phyloP scores from a whole-genome alignment of 768 basidiomycete genomes.

The Tremella fuciformis region DNA sequence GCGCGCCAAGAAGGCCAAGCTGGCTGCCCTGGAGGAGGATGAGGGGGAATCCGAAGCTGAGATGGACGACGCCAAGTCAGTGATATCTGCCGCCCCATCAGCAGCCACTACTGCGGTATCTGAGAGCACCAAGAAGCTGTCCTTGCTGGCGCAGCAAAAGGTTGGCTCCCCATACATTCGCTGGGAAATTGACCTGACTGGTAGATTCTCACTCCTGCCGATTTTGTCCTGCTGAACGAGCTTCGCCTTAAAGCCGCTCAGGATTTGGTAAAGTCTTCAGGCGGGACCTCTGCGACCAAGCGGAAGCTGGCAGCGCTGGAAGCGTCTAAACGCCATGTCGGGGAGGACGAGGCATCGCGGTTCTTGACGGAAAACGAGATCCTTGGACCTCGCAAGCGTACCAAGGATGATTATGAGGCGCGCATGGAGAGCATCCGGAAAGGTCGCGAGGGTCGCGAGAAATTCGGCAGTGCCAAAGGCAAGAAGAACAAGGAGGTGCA shows the following conservation, averaged over 20 bases:
- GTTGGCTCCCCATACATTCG: slow-evolving; percentile 14
- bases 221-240: slow-evolving; percentile 87
- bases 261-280: slow-evolving; percentile 66
- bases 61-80: slow-evolving; percentile 47
- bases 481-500: slow-evolving; percentile 80
- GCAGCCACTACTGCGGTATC: slow-evolving; percentile 41
- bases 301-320: slow-evolving; percentile 82
- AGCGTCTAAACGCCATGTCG: slow-evolving; percentile 61
- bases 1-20: slow-evolving; percentile 27
- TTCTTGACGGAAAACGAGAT: slow-evolving; percentile 91
- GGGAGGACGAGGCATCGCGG: slow-evolving; percentile 56
- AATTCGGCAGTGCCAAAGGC: slow-evolving; percentile 85
- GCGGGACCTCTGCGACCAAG: slow-evolving; percentile 69
- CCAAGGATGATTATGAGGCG: slow-evolving; percentile 88
- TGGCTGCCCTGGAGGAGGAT: slow-evolving; percentile 16
- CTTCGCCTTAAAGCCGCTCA: slow-evolving; percentile 75
- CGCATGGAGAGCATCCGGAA: slow-evolving; percentile 86
- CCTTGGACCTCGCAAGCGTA: slow-evolving; percentile 87
- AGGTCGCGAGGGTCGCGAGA: slow-evolving; percentile 90
- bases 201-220: slow-evolving; percentile 94
- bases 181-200: slow-evolving; percentile 11
- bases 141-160: slow-evolving; percentile 50
- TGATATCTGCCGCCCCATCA: slow-evolving; percentile 43
- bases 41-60: slow-evolving; percentile 43
- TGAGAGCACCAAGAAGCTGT: slow-evolving; percentile 44